A percentile compares a stretch with the other conserved stretches of the same genome.
phyloP scores from a whole-genome alignment of 352 stramenopile species.

The Phytophthora tentaculata region DNA sequence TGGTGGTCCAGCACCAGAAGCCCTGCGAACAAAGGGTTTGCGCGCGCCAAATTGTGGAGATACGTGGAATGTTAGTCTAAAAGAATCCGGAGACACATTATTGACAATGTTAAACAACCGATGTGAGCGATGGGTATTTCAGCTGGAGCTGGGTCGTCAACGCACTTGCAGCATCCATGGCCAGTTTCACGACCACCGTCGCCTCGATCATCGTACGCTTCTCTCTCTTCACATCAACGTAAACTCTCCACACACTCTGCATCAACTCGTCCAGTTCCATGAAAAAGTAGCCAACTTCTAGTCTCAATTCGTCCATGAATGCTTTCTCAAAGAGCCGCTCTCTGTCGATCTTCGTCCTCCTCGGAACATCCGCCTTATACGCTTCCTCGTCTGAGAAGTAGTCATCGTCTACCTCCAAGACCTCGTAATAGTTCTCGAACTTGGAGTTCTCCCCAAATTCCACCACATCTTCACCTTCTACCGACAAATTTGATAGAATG shows the following conservation, averaged over 20 bases:
- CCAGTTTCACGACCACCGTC: constrained; percentile 33
- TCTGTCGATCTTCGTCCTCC: constrained; percentile 2
- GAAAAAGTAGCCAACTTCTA: constrained; percentile 34
- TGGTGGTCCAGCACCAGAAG: constrained; percentile 28
- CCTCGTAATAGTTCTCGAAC: constrained; percentile 33
- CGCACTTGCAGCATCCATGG: constrained; percentile 19
- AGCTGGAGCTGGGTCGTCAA: constrained; percentile 30
- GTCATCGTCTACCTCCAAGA: constrained; percentile 28
- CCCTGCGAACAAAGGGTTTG: not conserved
- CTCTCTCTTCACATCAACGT: constrained; percentile 34
- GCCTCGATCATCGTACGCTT: constrained; percentile 41
- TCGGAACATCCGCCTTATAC: not conserved
- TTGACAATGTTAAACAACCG: constrained; percentile 8
- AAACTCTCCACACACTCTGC: constrained; percentile 25
- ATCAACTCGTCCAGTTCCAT: constrained; percentile 36
- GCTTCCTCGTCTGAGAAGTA: constrained; percentile 7
- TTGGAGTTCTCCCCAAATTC: not conserved
- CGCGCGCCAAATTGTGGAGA: not conserved
- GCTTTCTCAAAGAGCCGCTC: constrained; percentile 22
- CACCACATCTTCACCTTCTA: not conserved
- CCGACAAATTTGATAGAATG: not conserved
- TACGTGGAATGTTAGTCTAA: not conserved
- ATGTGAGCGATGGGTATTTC: constrained; percentile 1
- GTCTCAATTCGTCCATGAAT: constrained; percentile 33
- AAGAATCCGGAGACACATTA: not conserved